phyloP scores from a whole-genome alignment of 805 yeast species.

The Zygosaccharomyces siamensis region DNA sequence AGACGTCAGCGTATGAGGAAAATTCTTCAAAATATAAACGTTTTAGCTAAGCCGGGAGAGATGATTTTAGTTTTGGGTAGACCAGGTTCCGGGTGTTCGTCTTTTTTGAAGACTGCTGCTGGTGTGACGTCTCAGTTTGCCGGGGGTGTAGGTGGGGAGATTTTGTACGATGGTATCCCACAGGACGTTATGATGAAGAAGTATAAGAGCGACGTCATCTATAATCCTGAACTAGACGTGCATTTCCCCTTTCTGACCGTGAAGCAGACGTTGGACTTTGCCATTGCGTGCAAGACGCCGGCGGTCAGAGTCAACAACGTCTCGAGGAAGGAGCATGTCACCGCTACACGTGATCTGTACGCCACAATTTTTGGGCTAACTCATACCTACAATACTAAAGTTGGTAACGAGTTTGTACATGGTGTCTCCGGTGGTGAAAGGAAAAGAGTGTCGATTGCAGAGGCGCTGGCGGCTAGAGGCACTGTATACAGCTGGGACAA shows the following conservation, averaged over 20 bases:
- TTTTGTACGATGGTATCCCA: constrained; percentile 58
- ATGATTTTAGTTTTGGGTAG: constrained; percentile 27
- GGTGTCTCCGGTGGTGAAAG: constrained; percentile 69
- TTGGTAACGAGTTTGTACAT: constrained; percentile 58
- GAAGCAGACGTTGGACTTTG: constrained; percentile 52
- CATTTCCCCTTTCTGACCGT: constrained; percentile 56
- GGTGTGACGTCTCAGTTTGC: constrained; percentile 18
- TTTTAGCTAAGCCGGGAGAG: constrained; percentile 29
- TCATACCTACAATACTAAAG: constrained; percentile 53
- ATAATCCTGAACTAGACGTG: constrained; percentile 50
- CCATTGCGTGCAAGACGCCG: constrained; percentile 43
- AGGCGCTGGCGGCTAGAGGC: constrained; percentile 45
- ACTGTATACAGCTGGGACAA: constrained; percentile 51
- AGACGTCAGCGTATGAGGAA: constrained; percentile 34
- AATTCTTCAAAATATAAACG: constrained; percentile 41
- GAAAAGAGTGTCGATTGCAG: constrained; percentile 61
- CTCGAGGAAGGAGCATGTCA: constrained; percentile 38
- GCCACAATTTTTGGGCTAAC: constrained; percentile 42
- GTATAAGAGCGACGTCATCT: constrained; percentile 23
- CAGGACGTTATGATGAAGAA: constrained; percentile 24
- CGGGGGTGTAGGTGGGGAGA: constrained; percentile 29
- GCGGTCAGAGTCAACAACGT: constrained; percentile 33
- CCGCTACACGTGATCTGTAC: constrained; percentile 36
- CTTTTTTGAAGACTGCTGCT: constrained; percentile 23
- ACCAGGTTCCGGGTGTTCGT: constrained; percentile 53